Base-by-base conservation (phyloP, 495 filamentous ascomycete species). In the Poronia punctata region DNA sequence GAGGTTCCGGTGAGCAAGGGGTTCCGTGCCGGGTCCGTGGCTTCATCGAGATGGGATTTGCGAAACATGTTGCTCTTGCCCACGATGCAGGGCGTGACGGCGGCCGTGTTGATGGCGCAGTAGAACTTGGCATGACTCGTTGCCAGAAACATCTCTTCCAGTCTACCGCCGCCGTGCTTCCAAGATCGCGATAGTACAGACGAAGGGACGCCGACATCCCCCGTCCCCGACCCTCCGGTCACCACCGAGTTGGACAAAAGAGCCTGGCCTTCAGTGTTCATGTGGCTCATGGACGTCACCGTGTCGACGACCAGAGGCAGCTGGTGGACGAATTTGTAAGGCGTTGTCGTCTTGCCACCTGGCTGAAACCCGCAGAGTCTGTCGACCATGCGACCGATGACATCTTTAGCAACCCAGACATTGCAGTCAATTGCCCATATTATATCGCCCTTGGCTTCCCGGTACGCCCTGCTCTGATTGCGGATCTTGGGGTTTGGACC, bases 61-160 rank as follows among this genome's bases (percentile, higher is more conserved):
- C 92, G 84, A 69, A 97, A 97, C 84, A 99, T 94, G 64, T 92
- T 97, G 38, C 86, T 93, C 65, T 99, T 99, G 18, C 92, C 92
- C 5, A 97, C 84, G 39, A 93, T 86, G 61, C 93, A 97, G 5
- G 93, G 89, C 0, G 92, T 90, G 42, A 97, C 67, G 12, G 80
- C 70, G 17, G 95, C 84, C 5, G 88, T 88, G 67, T 96, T 95
- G 73, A 97, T 97, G 41, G 90, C 92, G 15, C 83, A 84, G 67
- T 99, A 99, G 73, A 99, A 95, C 54, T 99, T 99, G 37, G 88
- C 88, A 62, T 99, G 93, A 0, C 87, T 82, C 7, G 87, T 89
- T 1, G 88, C 82, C 67, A 96, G 78, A 66, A 99, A 99, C 60
- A 86, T 75, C 53, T 97, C 90, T 53, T 99, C 93, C 0, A 99